A percentile compares a stretch with the other conserved stretches of the same genome.
Evolutionary conservation across 208 protist genomes (phyloP).

Genomic region (Kentomonas sorsogonicus): DNA sequence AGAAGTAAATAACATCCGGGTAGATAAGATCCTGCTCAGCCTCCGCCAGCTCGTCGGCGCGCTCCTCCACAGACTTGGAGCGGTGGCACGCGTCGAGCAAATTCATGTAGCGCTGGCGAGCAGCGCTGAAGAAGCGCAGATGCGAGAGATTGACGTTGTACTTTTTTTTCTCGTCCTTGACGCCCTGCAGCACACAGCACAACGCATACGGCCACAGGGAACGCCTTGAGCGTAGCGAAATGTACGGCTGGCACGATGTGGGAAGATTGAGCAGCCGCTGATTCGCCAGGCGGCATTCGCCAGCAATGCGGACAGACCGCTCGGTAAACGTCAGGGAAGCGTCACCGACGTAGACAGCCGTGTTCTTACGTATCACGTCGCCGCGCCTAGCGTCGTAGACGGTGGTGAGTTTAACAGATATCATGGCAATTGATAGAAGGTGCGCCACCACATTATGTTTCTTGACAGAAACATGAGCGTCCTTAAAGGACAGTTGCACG

Average conservation of each 20-base stretch:
- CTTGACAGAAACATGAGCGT: slow-evolving; percentile 18
- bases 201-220: slow-evolving; percentile 60
- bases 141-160: slow-evolving; percentile 79
- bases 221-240: slow-evolving; percentile 21
- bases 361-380: slow-evolving; percentile 48
- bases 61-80: slow-evolving; percentile 28
- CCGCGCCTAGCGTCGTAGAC: slow-evolving; percentile 34
- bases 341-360: slow-evolving; percentile 30
- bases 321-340: slow-evolving; percentile 27
- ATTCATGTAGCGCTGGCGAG: slow-evolving; percentile 56
- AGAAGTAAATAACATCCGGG: slow-evolving; percentile 63
- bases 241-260: slow-evolving; percentile 50
- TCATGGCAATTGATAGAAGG: slow-evolving; percentile 24
- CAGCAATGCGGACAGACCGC: slow-evolving; percentile 32
- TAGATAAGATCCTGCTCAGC: slow-evolving; percentile 66
- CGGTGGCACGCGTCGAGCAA: slow-evolving; percentile 68
- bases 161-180: slow-evolving; percentile 47
- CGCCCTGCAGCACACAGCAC: slow-evolving; percentile 36
- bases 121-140: slow-evolving; percentile 54
- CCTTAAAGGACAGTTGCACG: slow-evolving; percentile 20
- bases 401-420: slow-evolving; percentile 38
- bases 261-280: slow-evolving; percentile 33
- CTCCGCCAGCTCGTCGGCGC: slow-evolving; percentile 45
- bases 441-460: slow-evolving; percentile 12
- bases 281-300: slow-evolving; percentile 51